These are phyloP conservation scores for Petunia hybrid DNA, from an alignment of 305 asterid genomes.

Conservation along the genomic window DNA sequence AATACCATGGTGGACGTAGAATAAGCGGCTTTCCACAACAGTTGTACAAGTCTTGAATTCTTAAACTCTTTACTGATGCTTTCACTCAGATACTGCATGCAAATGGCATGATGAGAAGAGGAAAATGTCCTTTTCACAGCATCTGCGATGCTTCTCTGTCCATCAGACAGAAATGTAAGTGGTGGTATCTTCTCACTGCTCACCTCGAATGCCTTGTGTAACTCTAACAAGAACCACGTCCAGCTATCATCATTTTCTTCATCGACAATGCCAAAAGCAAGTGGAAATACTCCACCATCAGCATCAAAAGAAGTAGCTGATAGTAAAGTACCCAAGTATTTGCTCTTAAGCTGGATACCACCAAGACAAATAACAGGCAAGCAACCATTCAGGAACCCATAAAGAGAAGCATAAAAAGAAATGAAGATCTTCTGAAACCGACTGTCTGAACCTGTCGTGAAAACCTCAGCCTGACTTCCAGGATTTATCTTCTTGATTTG, in stretches of 20 bases:
- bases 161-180: slow-evolving; percentile 63
- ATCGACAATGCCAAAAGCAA: slow-evolving; percentile 76
- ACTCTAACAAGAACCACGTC: slow-evolving; percentile 76
- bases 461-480: slow-evolving; percentile 74
- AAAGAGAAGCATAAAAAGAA: slow-evolving; percentile 66
- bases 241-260: slow-evolving; percentile 74
- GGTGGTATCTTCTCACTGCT: slow-evolving; percentile 55
- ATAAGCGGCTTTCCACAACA: slow-evolving; percentile 74
- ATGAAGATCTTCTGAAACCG: slow-evolving; percentile 72
- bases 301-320: slow-evolving; percentile 79
- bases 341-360: slow-evolving; percentile 67
- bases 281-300: slow-evolving; percentile 73
- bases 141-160: slow-evolving; percentile 61
- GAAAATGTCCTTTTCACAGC: slow-evolving; percentile 66
- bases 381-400: slow-evolving; percentile 71
- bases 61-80: slow-evolving; percentile 71
- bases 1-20: slow-evolving; percentile 60
- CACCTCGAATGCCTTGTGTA: slow-evolving; percentile 64
- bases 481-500: slow-evolving; percentile 65
- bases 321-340: slow-evolving; percentile 70
- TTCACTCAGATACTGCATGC: slow-evolving; percentile 71
- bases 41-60: slow-evolving; percentile 70
- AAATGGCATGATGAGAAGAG: slow-evolving; percentile 56
- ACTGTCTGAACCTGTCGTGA: slow-evolving; percentile 61
- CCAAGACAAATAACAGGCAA: slow-evolving; percentile 71